Evolutionary conservation across 495 filamentous ascomycete genomes (phyloP).

Genomic region (Coniosporium apollinis): DNA sequence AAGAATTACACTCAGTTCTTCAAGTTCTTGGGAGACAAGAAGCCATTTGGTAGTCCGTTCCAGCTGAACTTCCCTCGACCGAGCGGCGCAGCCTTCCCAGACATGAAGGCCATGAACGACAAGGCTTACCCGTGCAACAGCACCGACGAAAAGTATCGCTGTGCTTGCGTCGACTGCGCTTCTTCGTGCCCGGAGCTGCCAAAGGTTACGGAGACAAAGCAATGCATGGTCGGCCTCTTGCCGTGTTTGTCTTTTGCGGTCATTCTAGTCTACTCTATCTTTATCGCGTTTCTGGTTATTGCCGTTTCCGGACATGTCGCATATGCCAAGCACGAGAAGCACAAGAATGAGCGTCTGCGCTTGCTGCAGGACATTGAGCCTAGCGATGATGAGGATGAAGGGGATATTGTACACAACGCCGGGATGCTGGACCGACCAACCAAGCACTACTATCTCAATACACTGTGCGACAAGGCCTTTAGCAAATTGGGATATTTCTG

Average conservation of each 20-base stretch:
- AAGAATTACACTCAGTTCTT: constrained; percentile 75
- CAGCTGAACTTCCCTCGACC: constrained; percentile 83
- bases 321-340: constrained; percentile 51
- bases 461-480: constrained; percentile 60
- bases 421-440: constrained; percentile 55
- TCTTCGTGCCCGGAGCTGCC: constrained; percentile 68
- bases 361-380: constrained; percentile 70
- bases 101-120: constrained; percentile 52
- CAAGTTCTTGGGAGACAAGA: constrained; percentile 84
- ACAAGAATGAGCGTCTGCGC: constrained; percentile 61
- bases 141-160: constrained; percentile 66
- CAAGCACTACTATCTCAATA: constrained; percentile 63
- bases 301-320: constrained; percentile 56
- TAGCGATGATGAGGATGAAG: constrained; percentile 85
- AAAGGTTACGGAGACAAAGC: constrained; percentile 43
- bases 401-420: constrained; percentile 54
- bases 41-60: constrained; percentile 78
- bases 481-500: constrained; percentile 64
- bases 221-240: constrained; percentile 69
- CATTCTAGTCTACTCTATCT: constrained; percentile 65
- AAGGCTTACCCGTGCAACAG: constrained; percentile 74
- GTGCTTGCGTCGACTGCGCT: constrained; percentile 85
- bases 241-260: constrained; percentile 87
- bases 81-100: constrained; percentile 28
- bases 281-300: constrained; percentile 47